Evolutionary conservation across 257 asterid genomes (phyloP).

Genomic region (Fraxinus americana): DNA sequence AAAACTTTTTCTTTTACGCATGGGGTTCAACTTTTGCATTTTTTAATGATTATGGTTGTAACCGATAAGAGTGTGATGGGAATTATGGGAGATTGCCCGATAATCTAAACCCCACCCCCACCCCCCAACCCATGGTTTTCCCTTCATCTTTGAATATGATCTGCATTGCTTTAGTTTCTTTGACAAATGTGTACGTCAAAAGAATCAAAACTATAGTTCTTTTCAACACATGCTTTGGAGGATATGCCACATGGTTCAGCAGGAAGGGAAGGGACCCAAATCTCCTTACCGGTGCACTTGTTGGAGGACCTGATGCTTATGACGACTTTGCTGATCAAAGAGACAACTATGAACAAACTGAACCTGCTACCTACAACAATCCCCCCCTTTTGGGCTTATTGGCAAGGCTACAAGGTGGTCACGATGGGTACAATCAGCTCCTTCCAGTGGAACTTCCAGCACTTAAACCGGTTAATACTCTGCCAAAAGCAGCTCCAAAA

Average conservation of each 20-base stretch:
- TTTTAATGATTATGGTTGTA: background rate
- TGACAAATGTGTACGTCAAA: background rate
- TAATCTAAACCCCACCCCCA: background rate
- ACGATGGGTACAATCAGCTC: conserved; percentile 76
- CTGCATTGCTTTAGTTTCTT: background rate
- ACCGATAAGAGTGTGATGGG: background rate
- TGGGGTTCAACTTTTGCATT: background rate
- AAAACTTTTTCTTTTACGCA: background rate
- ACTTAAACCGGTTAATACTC: conserved; percentile 39
- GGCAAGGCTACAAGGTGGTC: conserved; percentile 83
- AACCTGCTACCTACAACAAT: conserved; percentile 97
- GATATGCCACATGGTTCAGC: conserved; percentile 91
- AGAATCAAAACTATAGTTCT: background rate
- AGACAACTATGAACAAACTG: conserved; percentile 94
- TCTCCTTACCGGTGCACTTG: conserved; percentile 86
- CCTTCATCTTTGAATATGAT: background rate
- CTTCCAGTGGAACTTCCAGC: conserved; percentile 69
- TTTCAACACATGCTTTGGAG: conserved; percentile 39
- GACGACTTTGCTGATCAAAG: conserved; percentile 95
- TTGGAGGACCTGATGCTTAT: conserved; percentile 99
- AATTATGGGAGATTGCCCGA: background rate
- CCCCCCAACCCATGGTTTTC: background rate
- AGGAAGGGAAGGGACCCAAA: conserved; percentile 85
- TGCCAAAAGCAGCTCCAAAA: conserved; percentile 44
- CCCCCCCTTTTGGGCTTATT: conserved; percentile 85